A percentile compares a stretch with the other conserved stretches of the same genome.
These are phyloP conservation scores for Puccinia triticina DNA, from an alignment of 1,284 basidiomycete species.

Conservation along the genomic window DNA sequence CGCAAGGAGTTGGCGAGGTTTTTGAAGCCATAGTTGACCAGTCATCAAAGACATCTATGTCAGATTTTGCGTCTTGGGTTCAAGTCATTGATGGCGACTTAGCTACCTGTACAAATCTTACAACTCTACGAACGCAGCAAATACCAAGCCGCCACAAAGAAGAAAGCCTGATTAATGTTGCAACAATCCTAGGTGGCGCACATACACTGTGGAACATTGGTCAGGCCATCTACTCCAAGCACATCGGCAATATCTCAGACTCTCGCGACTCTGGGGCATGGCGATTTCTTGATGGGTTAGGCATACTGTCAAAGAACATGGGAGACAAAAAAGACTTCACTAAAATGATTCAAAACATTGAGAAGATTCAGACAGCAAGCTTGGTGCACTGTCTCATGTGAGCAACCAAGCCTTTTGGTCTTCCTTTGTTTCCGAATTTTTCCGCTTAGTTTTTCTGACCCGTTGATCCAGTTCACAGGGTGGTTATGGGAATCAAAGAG, in stretches of 20 bases:
- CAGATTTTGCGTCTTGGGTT: background rate
- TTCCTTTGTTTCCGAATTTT: too few species aligned
- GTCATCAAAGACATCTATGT: background rate
- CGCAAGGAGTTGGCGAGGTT: slow-evolving; percentile 5
- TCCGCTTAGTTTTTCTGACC: background rate
- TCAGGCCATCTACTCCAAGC: slow-evolving; percentile 1
- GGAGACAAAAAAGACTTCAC: slow-evolving; percentile 22
- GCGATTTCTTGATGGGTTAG: background rate
- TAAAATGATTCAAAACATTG: background rate
- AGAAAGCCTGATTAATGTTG: background rate
- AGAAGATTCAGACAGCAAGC: background rate
- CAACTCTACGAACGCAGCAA: background rate
- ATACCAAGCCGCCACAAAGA: background rate
- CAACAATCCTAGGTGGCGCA: slow-evolving; percentile 4
- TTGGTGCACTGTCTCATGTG: background rate
- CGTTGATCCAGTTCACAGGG: background rate
- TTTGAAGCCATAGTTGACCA: background rate
- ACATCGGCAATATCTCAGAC: background rate
- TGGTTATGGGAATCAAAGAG: background rate
- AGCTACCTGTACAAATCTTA: background rate
- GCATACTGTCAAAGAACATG: background rate
- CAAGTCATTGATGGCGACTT: background rate
- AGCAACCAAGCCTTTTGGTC: too few species aligned
- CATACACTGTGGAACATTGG: slow-evolving; percentile 10
- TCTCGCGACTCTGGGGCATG: background rate